Percentiles rank a stretch among this genome's conserved stretches.
Conservation (phyloP, 1,284 basidiomycete genomes). For the Austropuccinia psidii region DNA sequence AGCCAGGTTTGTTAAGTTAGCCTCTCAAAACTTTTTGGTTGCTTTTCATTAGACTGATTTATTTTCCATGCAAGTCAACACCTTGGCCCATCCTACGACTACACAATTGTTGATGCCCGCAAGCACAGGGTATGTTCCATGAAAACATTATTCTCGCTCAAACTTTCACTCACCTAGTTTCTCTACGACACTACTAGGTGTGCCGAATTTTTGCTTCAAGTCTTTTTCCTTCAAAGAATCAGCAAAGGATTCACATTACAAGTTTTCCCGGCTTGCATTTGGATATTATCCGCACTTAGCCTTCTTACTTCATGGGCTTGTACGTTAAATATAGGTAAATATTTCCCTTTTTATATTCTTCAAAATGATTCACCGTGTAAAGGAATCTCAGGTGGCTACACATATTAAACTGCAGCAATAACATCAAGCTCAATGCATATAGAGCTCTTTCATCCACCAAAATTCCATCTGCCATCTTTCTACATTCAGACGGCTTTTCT, state of each 20-base stretch:
- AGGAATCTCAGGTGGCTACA: neutral
- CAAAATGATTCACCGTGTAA: neutral
- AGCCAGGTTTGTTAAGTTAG: neutral
- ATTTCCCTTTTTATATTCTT: neutral
- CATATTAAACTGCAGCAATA: neutral
- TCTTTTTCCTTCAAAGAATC: conserved; percentile 3
- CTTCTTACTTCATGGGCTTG: neutral
- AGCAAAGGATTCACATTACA: neutral
- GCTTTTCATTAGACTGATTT: neutral
- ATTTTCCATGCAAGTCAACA: too few species aligned
- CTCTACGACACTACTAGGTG: neutral
- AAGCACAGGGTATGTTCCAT: neutral
- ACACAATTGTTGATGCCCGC: neutral
- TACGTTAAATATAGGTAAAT: conserved; percentile 6
- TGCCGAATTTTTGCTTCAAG: conserved; percentile 1
- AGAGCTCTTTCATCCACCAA: neutral
- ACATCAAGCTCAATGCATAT: neutral
- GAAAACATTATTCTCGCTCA: neutral
- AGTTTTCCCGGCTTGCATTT: neutral
- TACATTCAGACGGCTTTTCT: neutral
- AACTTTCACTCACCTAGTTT: neutral
- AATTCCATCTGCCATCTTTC: neutral
- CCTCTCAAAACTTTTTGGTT: neutral
- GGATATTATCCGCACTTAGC: neutral
- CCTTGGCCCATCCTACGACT: neutral